Evolutionary conservation across 2,329 filamentous ascomycete genomes (phyloP).

Genomic region (Aspergillus caelatus): DNA sequence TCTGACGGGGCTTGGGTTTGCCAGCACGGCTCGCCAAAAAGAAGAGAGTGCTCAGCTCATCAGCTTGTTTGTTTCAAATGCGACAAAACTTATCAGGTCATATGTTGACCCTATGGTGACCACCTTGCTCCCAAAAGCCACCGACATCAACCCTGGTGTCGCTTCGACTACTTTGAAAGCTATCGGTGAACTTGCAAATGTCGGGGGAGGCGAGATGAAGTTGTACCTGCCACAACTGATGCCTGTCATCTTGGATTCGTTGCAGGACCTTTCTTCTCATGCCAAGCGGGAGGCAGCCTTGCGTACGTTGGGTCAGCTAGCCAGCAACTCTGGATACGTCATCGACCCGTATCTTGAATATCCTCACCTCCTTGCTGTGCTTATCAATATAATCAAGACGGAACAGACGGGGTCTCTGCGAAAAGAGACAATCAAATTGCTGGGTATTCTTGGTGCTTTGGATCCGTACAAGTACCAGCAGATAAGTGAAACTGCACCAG

Average conservation of each 20-base stretch:
- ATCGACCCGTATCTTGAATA: constrained; percentile 96
- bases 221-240: constrained; percentile 89
- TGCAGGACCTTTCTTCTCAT: constrained; percentile 91
- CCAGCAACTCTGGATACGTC: constrained; percentile 96
- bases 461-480: constrained; percentile 96
- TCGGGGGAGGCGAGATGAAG: constrained; percentile 92
- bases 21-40: constrained; percentile 89
- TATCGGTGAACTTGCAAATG: constrained; percentile 89
- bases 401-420: constrained; percentile 85
- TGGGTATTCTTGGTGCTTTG: constrained; percentile 91
- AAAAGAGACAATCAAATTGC: constrained; percentile 92
- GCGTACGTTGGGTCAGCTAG: constrained; percentile 85
- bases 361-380: constrained; percentile 85
- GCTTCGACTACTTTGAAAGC: constrained; percentile 94
- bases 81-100: constrained; percentile 88
- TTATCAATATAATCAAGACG: constrained; percentile 91
- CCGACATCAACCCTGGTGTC: constrained; percentile 81
- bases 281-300: constrained; percentile 89
- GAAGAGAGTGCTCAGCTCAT: constrained; percentile 94
- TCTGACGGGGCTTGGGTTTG: constrained; percentile 93
- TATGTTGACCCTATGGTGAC: constrained; percentile 97
- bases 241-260: constrained; percentile 89
- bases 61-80: constrained; percentile 89
- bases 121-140: constrained; percentile 89
- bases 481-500: constrained; percentile 85